Base-by-base conservation (phyloP, 345 rosid genomes). In the Lumnitzera littorea region DNA sequence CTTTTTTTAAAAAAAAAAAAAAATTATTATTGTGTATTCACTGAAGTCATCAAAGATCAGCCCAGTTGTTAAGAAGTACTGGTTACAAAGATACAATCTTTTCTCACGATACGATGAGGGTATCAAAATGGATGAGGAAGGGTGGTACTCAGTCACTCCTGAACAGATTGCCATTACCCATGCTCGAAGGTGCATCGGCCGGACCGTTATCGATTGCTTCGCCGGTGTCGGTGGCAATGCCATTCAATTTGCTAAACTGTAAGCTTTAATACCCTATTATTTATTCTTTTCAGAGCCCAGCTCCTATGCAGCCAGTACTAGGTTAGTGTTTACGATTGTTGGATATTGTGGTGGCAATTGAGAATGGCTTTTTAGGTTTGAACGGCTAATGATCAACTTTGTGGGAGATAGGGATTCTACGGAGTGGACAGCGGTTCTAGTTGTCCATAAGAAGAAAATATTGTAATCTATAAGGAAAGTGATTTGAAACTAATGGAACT, bases 191-290 rank as follows among this genome's bases (percentile, higher is more conserved):
- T 81, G 81, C 56, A 71, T 70, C 12, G 77, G 74, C 2, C 72
- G 65, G 62, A 24, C 67, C 1, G 74, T 81, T 1, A 74, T 81
- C 50, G 86, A 81, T 67, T 62, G 79, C 59, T 81, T 81, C 58
- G 62, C 81, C 0, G 79, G 81, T 3, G 81, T 81, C 59, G 81
- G 86, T 36, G 83, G 86, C 51, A 78, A 81, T 70, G 73, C 86
- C 57, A 76, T 78, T 62, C 86, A 81, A 55, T 78, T 81, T 24
- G 83, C 81, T 54, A 54, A 52, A 66, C 48, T 73, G 83, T 78
- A 63, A n/a, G 69, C 52, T 20, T 53, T 36, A n/a, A 25, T 24
- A 31, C 11, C 12, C 27, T 0, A n/a, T 8, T 8, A 2, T 13
- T 3, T 20, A 20, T 20, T n/a, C 41, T 14, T 7, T 9, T 36